Evolutionary conservation across 345 rosid species (phyloP).

Genomic region (Nephelium lappaceum): DNA sequence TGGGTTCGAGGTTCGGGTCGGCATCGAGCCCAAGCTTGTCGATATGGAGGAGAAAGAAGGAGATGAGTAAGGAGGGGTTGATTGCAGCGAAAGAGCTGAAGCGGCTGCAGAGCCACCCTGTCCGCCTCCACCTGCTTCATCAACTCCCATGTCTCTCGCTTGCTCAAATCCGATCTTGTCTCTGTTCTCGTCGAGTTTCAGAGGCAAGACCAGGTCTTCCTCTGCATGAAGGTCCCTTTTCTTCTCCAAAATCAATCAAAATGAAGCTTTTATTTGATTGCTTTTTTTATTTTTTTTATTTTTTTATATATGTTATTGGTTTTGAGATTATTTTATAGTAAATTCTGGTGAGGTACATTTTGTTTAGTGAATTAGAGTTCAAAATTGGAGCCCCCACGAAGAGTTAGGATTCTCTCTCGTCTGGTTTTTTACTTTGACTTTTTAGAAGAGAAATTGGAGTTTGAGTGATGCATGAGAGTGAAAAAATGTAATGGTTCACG

Average conservation of each 20-base stretch:
- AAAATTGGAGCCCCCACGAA: no score
- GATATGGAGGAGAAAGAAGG: constrained; percentile 97
- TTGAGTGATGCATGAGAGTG: no score
- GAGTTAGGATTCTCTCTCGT: no score
- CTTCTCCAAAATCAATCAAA: not conserved
- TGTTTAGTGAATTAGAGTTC: no score
- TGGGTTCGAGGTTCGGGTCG: constrained; percentile 46
- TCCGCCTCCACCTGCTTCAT: constrained; percentile 69
- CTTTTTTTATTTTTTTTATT: no score
- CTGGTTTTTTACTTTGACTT: no score
- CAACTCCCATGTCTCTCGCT: constrained; percentile 67
- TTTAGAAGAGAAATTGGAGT: no score
- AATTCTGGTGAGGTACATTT: not conserved
- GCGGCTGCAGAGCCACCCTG: constrained; percentile 59
- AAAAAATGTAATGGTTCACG: no score
- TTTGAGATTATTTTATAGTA: no score
- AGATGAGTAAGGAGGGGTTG: constrained; percentile 85
- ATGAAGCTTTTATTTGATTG: not conserved
- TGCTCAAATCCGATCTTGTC: constrained; percentile 86
- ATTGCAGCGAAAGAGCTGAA: constrained; percentile 83
- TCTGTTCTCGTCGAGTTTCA: constrained; percentile 89
- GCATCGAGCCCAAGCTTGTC: constrained; percentile 89
- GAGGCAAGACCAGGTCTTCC: constrained; percentile 87
- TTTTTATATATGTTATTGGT: not conserved
- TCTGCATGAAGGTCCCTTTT: constrained; percentile 76